Percentiles rank a stretch among this genome's conserved stretches.
phyloP scores from a whole-genome alignment of 768 basidiomycete species.

The Lactifluus piperatus region DNA sequence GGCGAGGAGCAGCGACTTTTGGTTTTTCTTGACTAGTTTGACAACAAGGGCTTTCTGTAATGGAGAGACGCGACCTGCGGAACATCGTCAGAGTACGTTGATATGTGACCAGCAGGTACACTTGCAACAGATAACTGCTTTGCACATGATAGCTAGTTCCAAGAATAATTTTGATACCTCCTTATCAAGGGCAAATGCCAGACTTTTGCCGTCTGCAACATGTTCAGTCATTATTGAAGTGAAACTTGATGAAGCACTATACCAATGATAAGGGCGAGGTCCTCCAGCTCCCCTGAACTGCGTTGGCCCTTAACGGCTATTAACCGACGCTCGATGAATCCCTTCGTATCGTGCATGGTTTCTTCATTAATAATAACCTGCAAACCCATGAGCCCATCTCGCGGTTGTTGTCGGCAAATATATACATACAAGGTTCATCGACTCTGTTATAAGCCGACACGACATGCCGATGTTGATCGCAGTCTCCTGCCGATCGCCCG shows the following conservation, averaged over 20 bases:
- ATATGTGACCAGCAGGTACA: constrained; percentile 12
- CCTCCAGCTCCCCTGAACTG: constrained; percentile 86
- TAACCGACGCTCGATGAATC: constrained; percentile 82
- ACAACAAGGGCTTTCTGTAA: constrained; percentile 96
- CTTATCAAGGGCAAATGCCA: constrained; percentile 90
- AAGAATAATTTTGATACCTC: constrained; percentile 83
- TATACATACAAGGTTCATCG: constrained; percentile 83
- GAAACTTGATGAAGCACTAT: neutral
- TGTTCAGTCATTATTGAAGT: neutral
- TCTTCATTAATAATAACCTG: constrained; percentile 95
- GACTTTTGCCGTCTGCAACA: constrained; percentile 81
- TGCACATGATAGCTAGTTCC: constrained; percentile 95
- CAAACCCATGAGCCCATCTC: neutral
- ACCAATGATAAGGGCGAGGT: constrained; percentile 94
- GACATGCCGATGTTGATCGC: constrained; percentile 99
- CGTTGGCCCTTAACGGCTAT: constrained; percentile 91
- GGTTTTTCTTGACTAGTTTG: constrained; percentile 97
- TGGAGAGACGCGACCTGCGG: constrained; percentile 87
- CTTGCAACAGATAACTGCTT: constrained; percentile 96
- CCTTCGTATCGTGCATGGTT: constrained; percentile 67
- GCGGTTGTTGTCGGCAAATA: neutral
- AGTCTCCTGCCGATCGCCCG: constrained; percentile 97
- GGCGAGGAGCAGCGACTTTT: constrained; percentile 86
- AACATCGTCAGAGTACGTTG: neutral
- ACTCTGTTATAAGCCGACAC: constrained; percentile 93